Evolutionary conservation across 192 early-diverging fungal species (phyloP).

Genomic region (Coemansia interrupta): DNA sequence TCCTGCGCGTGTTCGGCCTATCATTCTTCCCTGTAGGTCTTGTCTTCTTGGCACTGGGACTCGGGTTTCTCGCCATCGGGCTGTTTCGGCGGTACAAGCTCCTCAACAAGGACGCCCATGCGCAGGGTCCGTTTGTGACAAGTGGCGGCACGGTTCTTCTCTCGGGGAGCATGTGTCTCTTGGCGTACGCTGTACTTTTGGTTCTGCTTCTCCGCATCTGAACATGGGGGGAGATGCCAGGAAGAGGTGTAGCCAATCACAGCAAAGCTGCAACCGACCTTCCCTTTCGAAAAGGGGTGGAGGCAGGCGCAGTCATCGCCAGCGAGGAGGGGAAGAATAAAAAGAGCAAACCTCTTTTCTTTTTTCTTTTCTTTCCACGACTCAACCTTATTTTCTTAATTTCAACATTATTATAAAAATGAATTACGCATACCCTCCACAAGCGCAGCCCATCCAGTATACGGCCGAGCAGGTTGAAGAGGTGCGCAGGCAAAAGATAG

Average conservation of each 20-base stretch:
- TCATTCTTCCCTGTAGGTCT: conserved; percentile 45
- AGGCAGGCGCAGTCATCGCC: background rate
- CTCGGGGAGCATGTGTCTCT: conserved; percentile 36
- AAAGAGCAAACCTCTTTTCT: background rate
- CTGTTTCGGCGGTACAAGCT: conserved; percentile 32
- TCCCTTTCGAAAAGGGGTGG: background rate
- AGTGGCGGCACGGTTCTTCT: conserved; percentile 36
- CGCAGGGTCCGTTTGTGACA: conserved; percentile 39
- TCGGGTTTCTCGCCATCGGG: conserved; percentile 47
- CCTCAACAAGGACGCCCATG: conserved; percentile 28
- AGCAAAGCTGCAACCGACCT: background rate
- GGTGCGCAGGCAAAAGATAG: conserved; percentile 14
- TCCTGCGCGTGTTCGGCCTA: conserved; percentile 46
- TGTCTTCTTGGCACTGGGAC: conserved; percentile 47
- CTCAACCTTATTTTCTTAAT: background rate
- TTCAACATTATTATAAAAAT: background rate
- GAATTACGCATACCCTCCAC: conserved; percentile 21
- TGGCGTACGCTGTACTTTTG: conserved; percentile 37
- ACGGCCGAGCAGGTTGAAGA: conserved; percentile 25
- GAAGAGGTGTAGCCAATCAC: background rate
- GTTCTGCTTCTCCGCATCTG: conserved; percentile 38
- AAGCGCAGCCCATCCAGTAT: conserved; percentile 7
- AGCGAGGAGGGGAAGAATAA: background rate
- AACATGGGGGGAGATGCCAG: background rate
- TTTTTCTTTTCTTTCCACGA: background rate